phyloP scores from a whole-genome alignment of 176 grass and related monocot genomes.

The Carex myosuroides region DNA sequence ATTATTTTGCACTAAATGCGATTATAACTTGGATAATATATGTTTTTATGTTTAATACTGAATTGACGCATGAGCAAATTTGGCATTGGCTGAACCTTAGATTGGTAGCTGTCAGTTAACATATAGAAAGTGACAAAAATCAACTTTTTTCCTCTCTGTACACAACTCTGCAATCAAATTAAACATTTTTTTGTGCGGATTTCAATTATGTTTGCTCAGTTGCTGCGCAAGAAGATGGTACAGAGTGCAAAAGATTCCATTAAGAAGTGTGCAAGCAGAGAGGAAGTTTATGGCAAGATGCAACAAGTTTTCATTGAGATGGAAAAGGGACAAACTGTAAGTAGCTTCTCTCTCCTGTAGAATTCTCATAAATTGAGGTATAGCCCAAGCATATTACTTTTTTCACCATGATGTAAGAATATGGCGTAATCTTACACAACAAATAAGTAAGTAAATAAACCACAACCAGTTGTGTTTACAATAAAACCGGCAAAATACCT shows the following conservation, averaged over 20 bases:
- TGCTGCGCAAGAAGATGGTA: conserved; percentile 81
- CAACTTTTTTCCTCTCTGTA: background rate
- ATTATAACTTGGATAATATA: background rate
- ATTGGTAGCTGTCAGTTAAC: background rate
- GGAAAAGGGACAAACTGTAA: conserved; percentile 38
- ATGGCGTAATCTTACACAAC: background rate
- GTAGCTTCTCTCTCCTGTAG: conserved; percentile 6
- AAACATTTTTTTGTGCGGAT: background rate
- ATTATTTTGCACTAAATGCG: background rate
- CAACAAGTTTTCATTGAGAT: conserved; percentile 71
- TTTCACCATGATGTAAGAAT: background rate
- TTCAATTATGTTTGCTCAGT: conserved; percentile 29
- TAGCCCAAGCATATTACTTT: background rate
- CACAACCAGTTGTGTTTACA: background rate
- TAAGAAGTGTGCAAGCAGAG: conserved; percentile 37
- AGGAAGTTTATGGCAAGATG: conserved; percentile 90
- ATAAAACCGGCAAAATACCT: background rate
- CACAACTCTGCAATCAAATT: background rate
- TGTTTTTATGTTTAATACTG: background rate
- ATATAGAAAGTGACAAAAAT: background rate
- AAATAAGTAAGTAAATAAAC: background rate
- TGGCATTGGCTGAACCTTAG: background rate
- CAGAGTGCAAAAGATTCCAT: conserved; percentile 61
- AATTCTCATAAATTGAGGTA: background rate
- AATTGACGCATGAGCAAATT: background rate